Percentiles rank a stretch among this genome's conserved stretches.
Conservation (phyloP, 2,329 filamentous ascomycete species). For the Colletotrichum tropicale region DNA sequence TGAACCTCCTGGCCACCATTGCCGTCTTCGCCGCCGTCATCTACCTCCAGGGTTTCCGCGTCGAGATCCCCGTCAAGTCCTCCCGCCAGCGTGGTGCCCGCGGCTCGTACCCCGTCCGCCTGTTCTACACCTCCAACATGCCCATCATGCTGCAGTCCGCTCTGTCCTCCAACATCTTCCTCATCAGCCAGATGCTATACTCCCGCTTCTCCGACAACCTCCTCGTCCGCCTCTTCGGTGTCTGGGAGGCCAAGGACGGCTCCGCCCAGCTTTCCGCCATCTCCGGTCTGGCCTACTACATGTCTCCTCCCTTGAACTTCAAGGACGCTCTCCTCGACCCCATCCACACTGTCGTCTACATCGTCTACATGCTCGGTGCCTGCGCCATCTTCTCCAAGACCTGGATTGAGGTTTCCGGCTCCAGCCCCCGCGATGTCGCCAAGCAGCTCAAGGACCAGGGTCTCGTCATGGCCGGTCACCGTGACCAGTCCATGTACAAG, state of each 20-base stretch:
- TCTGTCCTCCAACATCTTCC: conserved; percentile 97
- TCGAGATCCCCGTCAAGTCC: conserved; percentile 99
- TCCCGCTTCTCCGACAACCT: conserved; percentile 99
- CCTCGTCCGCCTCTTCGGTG: conserved; percentile 93
- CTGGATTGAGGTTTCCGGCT: conserved; percentile 99
- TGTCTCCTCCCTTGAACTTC: conserved; percentile 98
- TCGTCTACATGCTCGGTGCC: conserved; percentile 96
- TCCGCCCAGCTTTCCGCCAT: conserved; percentile 93
- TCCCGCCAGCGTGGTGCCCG: conserved; percentile 98
- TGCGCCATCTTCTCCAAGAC: conserved; percentile 99
- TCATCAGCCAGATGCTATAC: conserved; percentile 99
- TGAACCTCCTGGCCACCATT: conserved; percentile 95
- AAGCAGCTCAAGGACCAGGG: conserved; percentile 99
- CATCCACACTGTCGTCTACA: conserved; percentile 94
- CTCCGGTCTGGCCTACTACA: conserved; percentile 98
- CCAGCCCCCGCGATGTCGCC: conserved; percentile 94
- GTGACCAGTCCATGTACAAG: conserved; percentile 99
- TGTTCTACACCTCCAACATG: conserved; percentile 99
- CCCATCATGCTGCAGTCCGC: conserved; percentile 99
- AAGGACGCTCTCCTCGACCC: conserved; percentile 96
- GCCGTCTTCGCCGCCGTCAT: conserved; percentile 96
- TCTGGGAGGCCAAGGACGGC: conserved; percentile 97
- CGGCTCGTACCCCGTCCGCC: conserved; percentile 95
- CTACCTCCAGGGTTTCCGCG: conserved; percentile 98
- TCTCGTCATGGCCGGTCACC: conserved; percentile 98